Conservation (phyloP, 352 stramenopile genomes). For the Globisporangium perplexum region DNA sequence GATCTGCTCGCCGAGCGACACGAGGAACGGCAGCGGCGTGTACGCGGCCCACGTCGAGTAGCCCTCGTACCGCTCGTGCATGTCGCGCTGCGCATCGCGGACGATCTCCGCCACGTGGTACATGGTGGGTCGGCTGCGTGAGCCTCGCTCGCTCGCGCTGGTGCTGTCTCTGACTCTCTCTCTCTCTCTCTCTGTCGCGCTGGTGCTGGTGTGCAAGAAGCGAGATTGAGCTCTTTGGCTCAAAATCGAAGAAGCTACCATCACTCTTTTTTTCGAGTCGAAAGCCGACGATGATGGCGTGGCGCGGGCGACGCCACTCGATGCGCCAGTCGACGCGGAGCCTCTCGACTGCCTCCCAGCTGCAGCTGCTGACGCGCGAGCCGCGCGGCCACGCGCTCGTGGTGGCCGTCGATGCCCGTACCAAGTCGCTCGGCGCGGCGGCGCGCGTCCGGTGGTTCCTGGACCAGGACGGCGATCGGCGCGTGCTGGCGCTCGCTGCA, state of each 20-base stretch:
- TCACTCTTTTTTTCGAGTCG: not conserved
- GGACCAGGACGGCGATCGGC: slow-evolving; percentile 8
- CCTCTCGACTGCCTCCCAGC: not conserved
- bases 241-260: not conserved
- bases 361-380: slow-evolving; percentile 1
- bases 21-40: slow-evolving; percentile 76
- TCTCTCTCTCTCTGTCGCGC: no score
- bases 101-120: slow-evolving; percentile 84
- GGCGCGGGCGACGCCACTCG: slow-evolving; percentile 6
- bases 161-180: no score
- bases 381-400: slow-evolving; percentile 30
- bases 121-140: slow-evolving; percentile 22
- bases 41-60: slow-evolving; percentile 43
- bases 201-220: not conserved
- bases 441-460: slow-evolving; percentile 31
- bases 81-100: slow-evolving; percentile 70
- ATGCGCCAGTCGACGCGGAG: not conserved
- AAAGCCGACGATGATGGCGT: slow-evolving; percentile 10
- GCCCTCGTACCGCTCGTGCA: slow-evolving; percentile 66
- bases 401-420: slow-evolving; percentile 6
- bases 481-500: slow-evolving; percentile 36
- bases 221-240: slow-evolving; percentile 2
- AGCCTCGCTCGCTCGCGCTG: not conserved
- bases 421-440: slow-evolving; percentile 20
- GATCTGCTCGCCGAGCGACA: slow-evolving; percentile 60